Base-by-base conservation (phyloP, 192 early-diverging fungal genomes). In the Podila epigama region DNA sequence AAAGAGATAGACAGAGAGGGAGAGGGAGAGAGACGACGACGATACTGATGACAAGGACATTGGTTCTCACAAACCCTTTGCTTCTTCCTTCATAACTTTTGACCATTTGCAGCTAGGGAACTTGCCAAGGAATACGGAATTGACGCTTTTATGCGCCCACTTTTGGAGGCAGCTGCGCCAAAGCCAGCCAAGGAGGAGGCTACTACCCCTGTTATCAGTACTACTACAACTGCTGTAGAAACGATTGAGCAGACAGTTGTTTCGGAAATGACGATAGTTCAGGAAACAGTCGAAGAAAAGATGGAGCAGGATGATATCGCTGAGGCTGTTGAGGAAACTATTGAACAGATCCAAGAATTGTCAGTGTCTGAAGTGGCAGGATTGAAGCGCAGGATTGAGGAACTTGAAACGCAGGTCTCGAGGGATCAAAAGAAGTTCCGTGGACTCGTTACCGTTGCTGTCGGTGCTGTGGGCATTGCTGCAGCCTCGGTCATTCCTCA, bases 361-460 rank as follows among this genome's bases (percentile, higher is more conserved):
- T 44, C 73, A 4, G 61, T 68, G 5, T 59, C 54, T 6, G 66
- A 77, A 32, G 60, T 77, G 1, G 55, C 51, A 16, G 37, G 36
- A 9, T 59, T 77, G 73, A 77, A 77, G 59, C 65, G 73, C 22
- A 58, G 73, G 39, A 77, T 77, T 25, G 73, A 77, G 25, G 73
- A 77, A 41, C 36, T 77, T 22, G 73, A 77, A 61, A 61, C 68
- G 20, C 73, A 77, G 51, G 66, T 56, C 13, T 63, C 66, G 29
- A 68, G 51, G 39, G 66, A 77, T 20, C 62, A 59, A 32, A 77
- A 77, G 73, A 77, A 60, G 61, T 39, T 77, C 34, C 73, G 73
- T 32, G 66, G 73, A 12, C 31, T 77, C 28, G 66, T 58, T 20
- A 62, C 66, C 31, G 73, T 77, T 51, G 73, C 73, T 42, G 73